These are phyloP conservation scores for Nidularia sp. DNA, from an alignment of 768 basidiomycete genomes.

Conservation along the genomic window DNA sequence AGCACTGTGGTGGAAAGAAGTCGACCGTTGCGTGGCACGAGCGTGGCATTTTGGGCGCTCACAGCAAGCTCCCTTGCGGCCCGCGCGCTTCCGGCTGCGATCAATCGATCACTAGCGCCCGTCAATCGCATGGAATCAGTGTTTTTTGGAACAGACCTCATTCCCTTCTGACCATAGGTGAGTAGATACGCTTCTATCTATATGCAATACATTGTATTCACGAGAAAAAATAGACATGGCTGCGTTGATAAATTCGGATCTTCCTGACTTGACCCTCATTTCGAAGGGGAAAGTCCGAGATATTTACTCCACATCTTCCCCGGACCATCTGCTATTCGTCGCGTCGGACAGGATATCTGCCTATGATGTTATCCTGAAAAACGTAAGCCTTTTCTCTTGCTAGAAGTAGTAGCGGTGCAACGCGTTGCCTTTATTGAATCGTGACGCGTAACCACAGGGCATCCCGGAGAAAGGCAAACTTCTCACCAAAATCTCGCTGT, in stretches of 20 bases:
- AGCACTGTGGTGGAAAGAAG: too few species aligned
- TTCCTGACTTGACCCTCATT: constrained; percentile 62
- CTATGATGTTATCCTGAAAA: constrained; percentile 91
- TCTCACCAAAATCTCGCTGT: constrained; percentile 85
- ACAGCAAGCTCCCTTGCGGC: too few species aligned
- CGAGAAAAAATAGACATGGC: constrained; percentile 8
- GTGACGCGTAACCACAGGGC: constrained; percentile 47
- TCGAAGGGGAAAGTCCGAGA: constrained; percentile 96
- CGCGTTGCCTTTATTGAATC: constrained; percentile 2
- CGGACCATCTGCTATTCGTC: constrained; percentile 80
- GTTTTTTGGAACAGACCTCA: too few species aligned
- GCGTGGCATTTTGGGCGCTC: too few species aligned
- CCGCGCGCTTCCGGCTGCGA: too few species aligned
- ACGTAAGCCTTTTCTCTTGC: constrained; percentile 52
- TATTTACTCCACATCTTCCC: constrained; percentile 76
- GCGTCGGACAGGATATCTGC: constrained; percentile 96
- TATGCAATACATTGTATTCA: neutral
- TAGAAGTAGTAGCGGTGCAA: neutral
- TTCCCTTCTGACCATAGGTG: neutral
- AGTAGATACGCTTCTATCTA: neutral
- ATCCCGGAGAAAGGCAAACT: constrained; percentile 92
- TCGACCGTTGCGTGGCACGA: too few species aligned
- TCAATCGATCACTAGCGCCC: too few species aligned
- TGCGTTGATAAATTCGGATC: constrained; percentile 50
- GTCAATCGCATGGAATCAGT: too few species aligned